Base-by-base conservation (phyloP, 1,284 basidiomycete genomes). In the Gymnopus androsaceus region DNA sequence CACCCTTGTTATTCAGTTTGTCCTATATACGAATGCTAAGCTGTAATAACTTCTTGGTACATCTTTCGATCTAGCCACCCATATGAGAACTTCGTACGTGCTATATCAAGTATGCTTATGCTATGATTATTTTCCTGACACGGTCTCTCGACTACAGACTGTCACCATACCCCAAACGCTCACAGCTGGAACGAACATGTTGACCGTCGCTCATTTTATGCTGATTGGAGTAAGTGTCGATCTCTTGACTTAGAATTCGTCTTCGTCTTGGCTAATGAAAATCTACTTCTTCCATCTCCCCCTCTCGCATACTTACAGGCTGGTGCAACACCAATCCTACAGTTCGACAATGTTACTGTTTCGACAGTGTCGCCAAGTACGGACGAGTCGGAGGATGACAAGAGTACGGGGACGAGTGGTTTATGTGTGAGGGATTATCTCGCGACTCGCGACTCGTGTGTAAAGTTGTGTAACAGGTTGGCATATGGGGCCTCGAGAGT, bases 261-360 rank as follows among this genome's bases (percentile, higher is more conserved):
- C 4, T n/a, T 49, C 2, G n/a, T 19, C 8, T 17, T 4, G 33
- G 12, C 14, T n/a, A 15, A 30, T 34, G 17, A 33, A 15, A 38
- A n/a, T 38, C 14, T 23, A 17, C 47, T 51, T 19, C 28, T 36
- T 30, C 11, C 37, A 23, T 27, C n/a, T n/a, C n/a, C n/a, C n/a
- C n/a, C n/a, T 40, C 1, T 42, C 9, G 9, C 15, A 19, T 28
- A 31, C 27, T 19, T 25, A 27, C 19, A 57, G 56, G 56, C 50
- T 25, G 54, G 47, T n/a, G 59, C 57, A 61, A 55, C 57, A 53
- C 61, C 61, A 57, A 56, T 67, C 63, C 63, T 66, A 59, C 63
- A 69, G 65, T 65, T 60, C 57, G 59, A 52, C 23, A 71, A 72
- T 58, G 65, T 70, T 62, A 73, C 62, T 61, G 68, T 54, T 11